Percentiles rank a stretch among this genome's conserved stretches.
Evolutionary conservation across 2,329 filamentous ascomycete species (phyloP).

Genomic region (Fusarium pseudocircinatum): DNA sequence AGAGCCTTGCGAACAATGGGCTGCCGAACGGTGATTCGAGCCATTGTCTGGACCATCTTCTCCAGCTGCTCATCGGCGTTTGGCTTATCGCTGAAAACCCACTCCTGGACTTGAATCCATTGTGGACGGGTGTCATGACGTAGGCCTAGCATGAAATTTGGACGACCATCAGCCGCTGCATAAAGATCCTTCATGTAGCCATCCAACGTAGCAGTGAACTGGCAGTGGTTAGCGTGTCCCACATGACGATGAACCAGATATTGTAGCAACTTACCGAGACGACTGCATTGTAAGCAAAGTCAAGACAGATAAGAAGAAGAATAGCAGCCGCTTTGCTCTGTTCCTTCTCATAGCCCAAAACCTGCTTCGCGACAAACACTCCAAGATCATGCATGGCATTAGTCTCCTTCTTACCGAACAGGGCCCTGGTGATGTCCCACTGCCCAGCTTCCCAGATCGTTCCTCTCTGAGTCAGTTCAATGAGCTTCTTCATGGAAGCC

Average conservation of each 20-base stretch:
- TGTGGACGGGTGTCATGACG: neutral
- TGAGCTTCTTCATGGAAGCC: conserved; percentile 24
- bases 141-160: neutral
- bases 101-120: neutral
- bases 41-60: neutral
- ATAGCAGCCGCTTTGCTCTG: neutral
- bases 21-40: neutral
- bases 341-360: neutral
- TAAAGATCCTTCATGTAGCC: conserved; percentile 2
- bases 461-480: conserved; percentile 18
- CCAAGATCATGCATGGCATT: conserved; percentile 1
- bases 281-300: conserved; percentile 9
- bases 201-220: conserved; percentile 3
- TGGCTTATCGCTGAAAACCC: neutral
- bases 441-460: conserved; percentile 22
- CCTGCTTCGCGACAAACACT: neutral
- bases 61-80: neutral
- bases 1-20: neutral
- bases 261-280: neutral
- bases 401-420: neutral
- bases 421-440: neutral
- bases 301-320: neutral
- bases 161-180: neutral
- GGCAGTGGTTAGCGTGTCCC: neutral
- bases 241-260: rapidly evolving